Conservation (phyloP, 805 yeast species). For the Yamadazyma tumulicola region DNA sequence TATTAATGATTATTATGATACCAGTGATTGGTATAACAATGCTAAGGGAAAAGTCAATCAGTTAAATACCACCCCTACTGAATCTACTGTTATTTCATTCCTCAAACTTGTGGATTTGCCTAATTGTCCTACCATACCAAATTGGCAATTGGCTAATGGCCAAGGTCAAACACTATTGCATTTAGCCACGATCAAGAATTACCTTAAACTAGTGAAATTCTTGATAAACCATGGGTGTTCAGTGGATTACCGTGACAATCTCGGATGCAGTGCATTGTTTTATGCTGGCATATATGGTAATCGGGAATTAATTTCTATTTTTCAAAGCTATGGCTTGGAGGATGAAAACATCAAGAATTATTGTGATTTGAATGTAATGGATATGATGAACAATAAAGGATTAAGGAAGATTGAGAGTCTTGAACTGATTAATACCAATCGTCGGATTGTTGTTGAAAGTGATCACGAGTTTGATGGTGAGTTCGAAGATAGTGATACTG, state of each 20-base stretch:
- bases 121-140: conserved; percentile 63
- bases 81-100: conserved; percentile 47
- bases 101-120: conserved; percentile 60
- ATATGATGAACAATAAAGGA: conserved; percentile 25
- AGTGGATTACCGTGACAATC: conserved; percentile 68
- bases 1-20: background rate
- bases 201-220: conserved; percentile 55
- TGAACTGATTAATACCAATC: conserved; percentile 36
- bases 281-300: conserved; percentile 78
- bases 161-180: conserved; percentile 90
- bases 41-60: conserved; percentile 51
- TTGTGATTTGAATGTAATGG: conserved; percentile 43
- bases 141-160: conserved; percentile 74
- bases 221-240: conserved; percentile 66
- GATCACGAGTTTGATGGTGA: conserved; percentile 26
- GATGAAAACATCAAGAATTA: conserved; percentile 43
- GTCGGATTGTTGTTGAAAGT: conserved; percentile 35
- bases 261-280: conserved; percentile 85
- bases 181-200: conserved; percentile 76
- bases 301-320: conserved; percentile 57
- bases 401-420: conserved; percentile 24
- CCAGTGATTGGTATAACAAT: conserved; percentile 46
- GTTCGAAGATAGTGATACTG: conserved; percentile 28
- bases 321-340: conserved; percentile 64
- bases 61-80: conserved; percentile 44